Percentiles rank a stretch among this genome's conserved stretches.
Conservation (phyloP, 176 grass and related monocot genomes). For the Juncus inflexus region DNA sequence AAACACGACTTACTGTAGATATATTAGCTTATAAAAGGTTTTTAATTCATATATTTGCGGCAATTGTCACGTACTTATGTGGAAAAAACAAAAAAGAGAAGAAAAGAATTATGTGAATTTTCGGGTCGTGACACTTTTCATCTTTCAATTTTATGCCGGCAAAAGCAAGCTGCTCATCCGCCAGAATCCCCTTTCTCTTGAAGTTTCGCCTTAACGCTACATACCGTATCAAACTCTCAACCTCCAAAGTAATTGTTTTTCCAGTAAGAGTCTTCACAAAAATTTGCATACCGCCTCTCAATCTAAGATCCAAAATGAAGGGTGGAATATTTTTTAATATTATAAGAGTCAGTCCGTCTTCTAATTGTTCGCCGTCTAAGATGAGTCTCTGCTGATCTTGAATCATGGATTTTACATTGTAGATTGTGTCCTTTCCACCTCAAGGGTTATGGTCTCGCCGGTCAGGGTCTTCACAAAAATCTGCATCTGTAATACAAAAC, state of each 20-base stretch:
- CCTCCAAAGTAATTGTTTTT: conserved; percentile 36
- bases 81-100: too few species aligned
- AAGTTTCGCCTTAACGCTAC: conserved; percentile 26
- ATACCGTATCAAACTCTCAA: conserved; percentile 25
- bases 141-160: conserved; percentile 7
- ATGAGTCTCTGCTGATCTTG: conserved; percentile 21
- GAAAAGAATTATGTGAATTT: too few species aligned
- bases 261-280: conserved; percentile 34
- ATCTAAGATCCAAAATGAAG: conserved; percentile 2
- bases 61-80: too few species aligned
- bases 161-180: conserved; percentile 14
- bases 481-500: conserved; percentile 12
- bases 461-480: conserved; percentile 40
- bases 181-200: conserved; percentile 26
- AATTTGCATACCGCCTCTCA: conserved; percentile 32
- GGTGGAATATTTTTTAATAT: conserved; percentile 42
- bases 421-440: conserved; percentile 31
- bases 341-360: conserved; percentile 68
- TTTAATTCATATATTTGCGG: too few species aligned
- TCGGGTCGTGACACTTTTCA: too few species aligned
- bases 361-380: conserved; percentile 37
- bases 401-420: conserved; percentile 27
- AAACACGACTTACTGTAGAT: too few species aligned
- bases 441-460: conserved; percentile 20
- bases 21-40: too few species aligned